These are phyloP conservation scores for Neopestalotiopsis sp. DNA, from an alignment of 2,329 filamentous ascomycete genomes.

Conservation along the genomic window DNA sequence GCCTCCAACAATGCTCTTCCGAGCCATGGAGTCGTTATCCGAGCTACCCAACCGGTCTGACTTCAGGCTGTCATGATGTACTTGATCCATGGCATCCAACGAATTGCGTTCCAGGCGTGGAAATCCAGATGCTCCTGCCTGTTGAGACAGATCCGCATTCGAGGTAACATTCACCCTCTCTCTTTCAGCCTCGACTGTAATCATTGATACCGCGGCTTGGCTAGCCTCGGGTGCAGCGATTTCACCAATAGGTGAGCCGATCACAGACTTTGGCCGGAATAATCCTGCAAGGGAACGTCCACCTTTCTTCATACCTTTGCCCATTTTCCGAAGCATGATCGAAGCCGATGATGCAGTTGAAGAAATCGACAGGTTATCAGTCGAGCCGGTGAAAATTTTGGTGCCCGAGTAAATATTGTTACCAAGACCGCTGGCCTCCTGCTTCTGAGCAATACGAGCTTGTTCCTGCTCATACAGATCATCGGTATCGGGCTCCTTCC, in stretches of 20 bases:
- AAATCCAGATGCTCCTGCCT: conserved; percentile 77
- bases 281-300: conserved; percentile 89
- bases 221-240: conserved; percentile 69
- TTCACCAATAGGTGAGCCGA: conserved; percentile 78
- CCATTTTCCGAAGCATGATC: conserved; percentile 98
- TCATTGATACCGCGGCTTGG: conserved; percentile 88
- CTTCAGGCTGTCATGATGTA: conserved; percentile 42
- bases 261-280: conserved; percentile 91
- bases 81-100: conserved; percentile 65
- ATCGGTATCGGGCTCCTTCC: conserved; percentile 66
- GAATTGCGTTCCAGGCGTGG: conserved; percentile 86
- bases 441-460: conserved; percentile 86
- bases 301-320: conserved; percentile 95
- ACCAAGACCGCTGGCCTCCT: conserved; percentile 90
- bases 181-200: conserved; percentile 92
- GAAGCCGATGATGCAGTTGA: conserved; percentile 90
- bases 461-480: conserved; percentile 86
- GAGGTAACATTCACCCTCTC: conserved; percentile 80
- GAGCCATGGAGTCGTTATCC: conserved; percentile 65
- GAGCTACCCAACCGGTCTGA: conserved; percentile 62
- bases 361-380: conserved; percentile 91
- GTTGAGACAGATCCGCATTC: conserved; percentile 66
- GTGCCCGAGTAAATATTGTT: conserved; percentile 92
- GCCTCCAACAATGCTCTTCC: conserved; percentile 90
- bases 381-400: conserved; percentile 86